Base-by-base conservation (phyloP, 2,329 filamentous ascomycete species). In the Calcarisporium arbuscula region DNA sequence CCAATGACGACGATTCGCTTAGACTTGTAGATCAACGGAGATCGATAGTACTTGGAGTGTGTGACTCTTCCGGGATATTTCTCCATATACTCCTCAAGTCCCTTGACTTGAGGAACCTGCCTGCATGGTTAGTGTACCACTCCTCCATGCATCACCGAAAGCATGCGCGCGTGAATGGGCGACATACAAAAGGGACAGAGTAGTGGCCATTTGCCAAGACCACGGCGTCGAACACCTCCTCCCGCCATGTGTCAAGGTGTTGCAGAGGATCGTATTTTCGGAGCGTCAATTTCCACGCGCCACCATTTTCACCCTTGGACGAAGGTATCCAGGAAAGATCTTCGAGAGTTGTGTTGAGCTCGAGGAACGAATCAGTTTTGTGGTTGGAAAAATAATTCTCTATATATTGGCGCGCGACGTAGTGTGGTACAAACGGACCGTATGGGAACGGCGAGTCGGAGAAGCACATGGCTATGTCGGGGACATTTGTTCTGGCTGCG, bases 391-490 rank as follows among this genome's bases (percentile, higher is more conserved):
- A 72, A 42, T 77, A 77, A 20, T 64, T 65, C 36, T 74, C 65
- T 4, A 78, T 61, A 36, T 76, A 77, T 43, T 75, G 70, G 3
- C 66, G 63, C 0, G 74, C 67, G 1, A 77, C 53, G 40, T 68
- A 62, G 44, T 77, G 72, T 0, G 72, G 72, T 10, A 64, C 66
- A 44, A 76, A 77, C 0, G 72, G 70, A 0, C 71, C 72, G 36
- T 75, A 74, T 0, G 72, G 55, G 41, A 77, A 76, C 1, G 58
- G 58, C 1, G 54, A 30, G 38, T 76, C 72, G 0, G 71, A 74
- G 42, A 75, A 74, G 5, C 58, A 64, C 72, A 75, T 76, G 16
- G 69, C 70, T 21, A 74, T 67, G 25, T 69, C 64, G 0, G 72
- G 72, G 0, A 77, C 70, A 31, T 77, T 77, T 2, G 73, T 77